Evolutionary conservation across 345 rosid genomes (phyloP).

Genomic region (Cochlearia excelsa): DNA sequence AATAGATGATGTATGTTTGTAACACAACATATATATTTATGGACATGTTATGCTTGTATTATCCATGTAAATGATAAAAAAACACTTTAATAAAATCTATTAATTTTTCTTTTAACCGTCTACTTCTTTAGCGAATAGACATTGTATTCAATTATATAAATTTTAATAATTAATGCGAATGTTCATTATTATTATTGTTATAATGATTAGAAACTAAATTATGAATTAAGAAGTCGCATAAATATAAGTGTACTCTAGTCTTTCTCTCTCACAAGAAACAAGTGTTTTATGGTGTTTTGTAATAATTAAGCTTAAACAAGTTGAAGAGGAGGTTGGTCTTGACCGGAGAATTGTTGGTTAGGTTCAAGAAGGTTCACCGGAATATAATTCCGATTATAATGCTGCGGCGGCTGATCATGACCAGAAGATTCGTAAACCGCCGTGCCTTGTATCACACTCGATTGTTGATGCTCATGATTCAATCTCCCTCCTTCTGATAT

Average conservation of each 20-base stretch:
- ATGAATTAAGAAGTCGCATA: conserved; percentile 12
- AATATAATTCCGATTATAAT: conserved; percentile 54
- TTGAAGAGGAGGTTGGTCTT: conserved; percentile 55
- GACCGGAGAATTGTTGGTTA: conserved; percentile 55
- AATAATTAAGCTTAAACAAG: conserved; percentile 23
- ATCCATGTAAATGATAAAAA: no score
- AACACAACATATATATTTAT: conserved; percentile 2
- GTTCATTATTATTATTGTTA: no score
- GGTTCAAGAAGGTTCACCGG: conserved; percentile 65
- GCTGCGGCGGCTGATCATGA: conserved; percentile 41
- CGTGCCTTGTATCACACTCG: conserved; percentile 40
- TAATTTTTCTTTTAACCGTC: no score
- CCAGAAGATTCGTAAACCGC: conserved; percentile 43
- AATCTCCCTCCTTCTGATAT: conserved; percentile 58
- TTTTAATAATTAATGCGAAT: no score
- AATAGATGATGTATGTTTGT: no score
- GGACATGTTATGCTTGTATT: conserved; percentile 18
- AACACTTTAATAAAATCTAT: no score
- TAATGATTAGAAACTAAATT: conserved; percentile 4
- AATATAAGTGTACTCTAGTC: background rate
- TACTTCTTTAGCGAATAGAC: no score
- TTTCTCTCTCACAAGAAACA: conserved; percentile 6
- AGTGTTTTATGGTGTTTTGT: background rate
- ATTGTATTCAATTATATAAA: no score
- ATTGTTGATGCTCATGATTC: conserved; percentile 38